Evolutionary conservation across 2,329 filamentous ascomycete species (phyloP), one percentile per base, ranked within the genome.

Genomic region (Rachicladosporium sp.): DNA sequence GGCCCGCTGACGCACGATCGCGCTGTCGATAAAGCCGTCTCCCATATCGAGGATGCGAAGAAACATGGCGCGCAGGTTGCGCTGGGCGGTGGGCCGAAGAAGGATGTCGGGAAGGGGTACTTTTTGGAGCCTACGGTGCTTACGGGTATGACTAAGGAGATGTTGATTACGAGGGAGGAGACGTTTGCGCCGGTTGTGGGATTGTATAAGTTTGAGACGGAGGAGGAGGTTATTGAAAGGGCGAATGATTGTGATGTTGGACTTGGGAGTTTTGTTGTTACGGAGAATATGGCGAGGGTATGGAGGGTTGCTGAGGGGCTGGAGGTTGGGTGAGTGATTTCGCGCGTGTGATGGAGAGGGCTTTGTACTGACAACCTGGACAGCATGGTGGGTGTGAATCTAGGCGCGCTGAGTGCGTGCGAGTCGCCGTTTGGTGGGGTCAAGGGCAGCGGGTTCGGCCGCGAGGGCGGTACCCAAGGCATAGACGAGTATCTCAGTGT

Each of bases 401-500:
- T 33, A 8, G 41, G 41, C 3, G n/a, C 27, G 12, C 6, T 50
- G 3, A 43, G 37, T 37, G 47, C 47, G 3, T 43, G 39, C 21
- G 49, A 50, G 23, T 40, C 21, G 36, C 46, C 46, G 1, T 51
- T 51, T 36, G 46, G 49, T 19, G 37, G 21, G 2, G 78, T 91
- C 34, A 91, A 91, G 64, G 70, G 87, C 64, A 84, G 78, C 51
- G 84, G 84, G 1, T 87, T 87, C 51, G 84, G 84, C 2, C 68
- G 82, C 33, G 85, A 91, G 60, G 84, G 84, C 6, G 81, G 79
- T 46, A 73, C 77, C 58, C 82, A 87, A 44, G 83, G 83, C 10
- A 77, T 87, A 45, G 74, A 78, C 10, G 84, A 89, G 63, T 89
- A 86, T 57, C 70, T 80, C 55, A 63, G 74, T 32, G 81, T 80